phyloP scores from a whole-genome alignment of 768 basidiomycete species.

The Lentinus tigrinus region DNA sequence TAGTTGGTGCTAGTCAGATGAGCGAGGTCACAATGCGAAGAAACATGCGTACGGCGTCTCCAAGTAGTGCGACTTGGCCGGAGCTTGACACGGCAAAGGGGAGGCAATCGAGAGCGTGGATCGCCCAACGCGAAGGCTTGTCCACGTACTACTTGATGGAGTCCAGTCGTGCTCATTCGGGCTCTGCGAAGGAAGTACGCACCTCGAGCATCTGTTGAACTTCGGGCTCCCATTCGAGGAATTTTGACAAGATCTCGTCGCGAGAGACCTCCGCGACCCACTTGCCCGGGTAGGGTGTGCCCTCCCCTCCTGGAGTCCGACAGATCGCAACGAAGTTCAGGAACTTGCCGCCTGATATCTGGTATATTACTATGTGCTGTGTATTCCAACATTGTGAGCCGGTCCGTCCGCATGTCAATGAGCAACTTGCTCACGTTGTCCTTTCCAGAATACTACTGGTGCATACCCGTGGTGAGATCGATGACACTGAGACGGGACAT shows the following conservation, averaged over 20 bases:
- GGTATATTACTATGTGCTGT: constrained; percentile 20
- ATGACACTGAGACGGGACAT: background rate
- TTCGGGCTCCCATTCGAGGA: constrained; percentile 21
- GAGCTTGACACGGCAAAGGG: constrained; percentile 11
- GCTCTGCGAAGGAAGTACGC: background rate
- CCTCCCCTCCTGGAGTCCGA: constrained; percentile 11
- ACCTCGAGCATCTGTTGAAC: constrained; percentile 19
- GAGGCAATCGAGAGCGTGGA: constrained; percentile 24
- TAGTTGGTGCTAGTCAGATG: background rate
- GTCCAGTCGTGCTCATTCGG: background rate
- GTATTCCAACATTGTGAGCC: too few species aligned
- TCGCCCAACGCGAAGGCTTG: constrained; percentile 17
- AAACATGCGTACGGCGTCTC: constrained; percentile 22
- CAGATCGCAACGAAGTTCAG: constrained; percentile 18
- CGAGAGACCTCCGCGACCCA: constrained; percentile 20
- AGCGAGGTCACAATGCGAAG: background rate
- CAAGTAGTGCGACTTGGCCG: constrained; percentile 26
- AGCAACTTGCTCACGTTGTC: background rate
- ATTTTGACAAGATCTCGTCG: constrained; percentile 16
- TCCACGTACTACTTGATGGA: constrained; percentile 8
- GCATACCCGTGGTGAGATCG: background rate
- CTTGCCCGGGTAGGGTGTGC: constrained; percentile 9
- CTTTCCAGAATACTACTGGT: constrained; percentile 4
- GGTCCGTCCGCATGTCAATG: too few species aligned
- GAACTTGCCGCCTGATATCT: constrained; percentile 16